Conservation (phyloP, 2,329 filamentous ascomycete species). For the Cladosporium sp. region DNA sequence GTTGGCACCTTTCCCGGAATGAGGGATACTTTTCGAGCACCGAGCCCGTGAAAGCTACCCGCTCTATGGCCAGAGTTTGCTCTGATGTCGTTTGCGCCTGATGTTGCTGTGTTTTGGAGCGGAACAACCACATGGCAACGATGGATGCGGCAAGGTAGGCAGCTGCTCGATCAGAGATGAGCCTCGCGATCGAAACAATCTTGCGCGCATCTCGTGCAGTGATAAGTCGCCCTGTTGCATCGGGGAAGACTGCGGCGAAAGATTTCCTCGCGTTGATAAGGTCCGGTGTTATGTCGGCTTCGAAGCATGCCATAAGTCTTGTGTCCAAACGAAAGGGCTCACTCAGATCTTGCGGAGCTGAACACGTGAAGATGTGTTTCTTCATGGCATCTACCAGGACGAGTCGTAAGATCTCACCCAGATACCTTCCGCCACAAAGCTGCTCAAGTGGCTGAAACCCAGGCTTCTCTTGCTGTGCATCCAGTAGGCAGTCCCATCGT, state of each 20-base stretch:
- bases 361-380: neutral
- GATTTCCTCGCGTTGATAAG: neutral
- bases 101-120: constrained; percentile 27
- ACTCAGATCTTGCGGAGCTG: neutral
- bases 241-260: neutral
- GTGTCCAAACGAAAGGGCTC: neutral
- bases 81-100: neutral
- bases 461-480: neutral
- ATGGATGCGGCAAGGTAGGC: constrained; percentile 58
- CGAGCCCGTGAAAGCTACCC: neutral
- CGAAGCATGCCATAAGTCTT: neutral
- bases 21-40: neutral
- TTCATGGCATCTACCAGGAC: neutral
- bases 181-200: constrained; percentile 47
- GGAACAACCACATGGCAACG: constrained; percentile 56
- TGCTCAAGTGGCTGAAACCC: neutral
- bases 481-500: neutral
- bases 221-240: neutral
- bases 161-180: constrained; percentile 55
- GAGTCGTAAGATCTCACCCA: neutral
- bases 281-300: neutral
- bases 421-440: neutral
- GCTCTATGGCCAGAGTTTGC: neutral
- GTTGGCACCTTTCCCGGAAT: neutral
- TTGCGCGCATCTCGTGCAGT: neutral